Evolutionary conservation across 176 grass and related monocot genomes (phyloP).

Genomic region (Thalia dealbata): DNA sequence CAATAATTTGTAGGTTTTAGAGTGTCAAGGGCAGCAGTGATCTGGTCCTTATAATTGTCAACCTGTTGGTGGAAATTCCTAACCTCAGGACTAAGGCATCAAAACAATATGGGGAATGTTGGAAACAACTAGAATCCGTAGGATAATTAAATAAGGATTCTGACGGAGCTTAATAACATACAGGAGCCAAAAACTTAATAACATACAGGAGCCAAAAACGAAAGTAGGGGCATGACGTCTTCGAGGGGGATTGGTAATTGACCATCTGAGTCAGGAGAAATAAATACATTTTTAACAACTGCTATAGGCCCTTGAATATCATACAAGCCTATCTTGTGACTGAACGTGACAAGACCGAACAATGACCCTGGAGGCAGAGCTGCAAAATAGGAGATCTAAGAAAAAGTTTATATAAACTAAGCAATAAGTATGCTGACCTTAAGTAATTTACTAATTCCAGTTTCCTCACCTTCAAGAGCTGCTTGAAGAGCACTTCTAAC

Average conservation of each 20-base stretch:
- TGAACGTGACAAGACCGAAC: conserved; percentile 89
- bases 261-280: conserved; percentile 49
- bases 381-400: conserved; percentile 26
- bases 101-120: no score
- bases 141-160: neutral
- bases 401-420: neutral
- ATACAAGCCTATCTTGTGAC: conserved; percentile 93
- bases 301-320: conserved; percentile 87
- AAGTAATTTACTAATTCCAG: neutral
- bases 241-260: conserved; percentile 51
- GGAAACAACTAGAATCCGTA: neutral
- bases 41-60: conserved; percentile 68
- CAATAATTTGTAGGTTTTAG: conserved; percentile 72
- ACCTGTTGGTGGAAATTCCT: conserved; percentile 38
- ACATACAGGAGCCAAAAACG: conserved; percentile 89
- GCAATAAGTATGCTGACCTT: neutral
- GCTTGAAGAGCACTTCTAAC: conserved; percentile 84
- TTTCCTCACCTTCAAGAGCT: conserved; percentile 66
- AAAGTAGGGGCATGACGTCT: conserved; percentile 85
- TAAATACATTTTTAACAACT: conserved; percentile 85
- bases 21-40: conserved; percentile 65
- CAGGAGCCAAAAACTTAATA: neutral
- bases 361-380: conserved; percentile 79
- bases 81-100: neutral
- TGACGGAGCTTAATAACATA: neutral